These are phyloP conservation scores for Arthrinium phaeospermum DNA, from an alignment of 2,329 filamentous ascomycete species.

Conservation along the genomic window DNA sequence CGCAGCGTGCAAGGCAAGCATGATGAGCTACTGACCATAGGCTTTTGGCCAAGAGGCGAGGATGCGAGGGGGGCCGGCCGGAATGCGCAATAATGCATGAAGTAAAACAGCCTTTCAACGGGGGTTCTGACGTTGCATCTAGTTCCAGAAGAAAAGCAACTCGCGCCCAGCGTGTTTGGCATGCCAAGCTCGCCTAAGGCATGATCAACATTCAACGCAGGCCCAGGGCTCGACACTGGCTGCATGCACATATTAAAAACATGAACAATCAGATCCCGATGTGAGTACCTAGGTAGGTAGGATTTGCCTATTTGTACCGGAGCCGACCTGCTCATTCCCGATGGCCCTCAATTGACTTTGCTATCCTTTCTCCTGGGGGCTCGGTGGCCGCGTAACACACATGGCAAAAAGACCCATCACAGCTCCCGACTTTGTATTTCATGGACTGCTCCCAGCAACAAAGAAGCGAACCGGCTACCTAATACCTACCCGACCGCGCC, in stretches of 20 bases:
- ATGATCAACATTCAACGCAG: slow-evolving; percentile 16
- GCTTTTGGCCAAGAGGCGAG: not conserved
- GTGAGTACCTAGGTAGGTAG: not conserved
- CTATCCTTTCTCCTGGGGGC: not conserved
- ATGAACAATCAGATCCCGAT: slow-evolving; percentile 5
- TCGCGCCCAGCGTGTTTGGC: slow-evolving; percentile 6
- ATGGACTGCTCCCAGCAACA: not conserved
- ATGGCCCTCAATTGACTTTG: slow-evolving; percentile 3
- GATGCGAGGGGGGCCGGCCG: not conserved
- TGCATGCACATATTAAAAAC: slow-evolving; percentile 15
- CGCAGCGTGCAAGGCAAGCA: not conserved
- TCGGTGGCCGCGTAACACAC: slow-evolving; percentile 15
- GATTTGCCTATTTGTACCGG: not conserved
- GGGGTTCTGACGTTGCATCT: slow-evolving; percentile 10
- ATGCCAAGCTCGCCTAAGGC: slow-evolving; percentile 14
- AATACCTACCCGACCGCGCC: not conserved
- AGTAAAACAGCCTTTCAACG: slow-evolving; percentile 8
- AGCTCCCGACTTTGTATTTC: not conserved
- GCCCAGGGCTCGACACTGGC: not conserved
- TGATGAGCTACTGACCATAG: not conserved
- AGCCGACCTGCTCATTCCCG: not conserved
- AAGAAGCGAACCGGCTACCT: not conserved
- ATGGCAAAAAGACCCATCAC: slow-evolving; percentile 6
- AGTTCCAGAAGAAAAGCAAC: slow-evolving; percentile 1
- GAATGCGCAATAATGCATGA: slow-evolving; percentile 6